A percentile compares a stretch with the other conserved stretches of the same genome.
These are phyloP conservation scores for Hymenoscyphus repandus DNA, from an alignment of 2,329 filamentous ascomycete species.

Conservation along the genomic window DNA sequence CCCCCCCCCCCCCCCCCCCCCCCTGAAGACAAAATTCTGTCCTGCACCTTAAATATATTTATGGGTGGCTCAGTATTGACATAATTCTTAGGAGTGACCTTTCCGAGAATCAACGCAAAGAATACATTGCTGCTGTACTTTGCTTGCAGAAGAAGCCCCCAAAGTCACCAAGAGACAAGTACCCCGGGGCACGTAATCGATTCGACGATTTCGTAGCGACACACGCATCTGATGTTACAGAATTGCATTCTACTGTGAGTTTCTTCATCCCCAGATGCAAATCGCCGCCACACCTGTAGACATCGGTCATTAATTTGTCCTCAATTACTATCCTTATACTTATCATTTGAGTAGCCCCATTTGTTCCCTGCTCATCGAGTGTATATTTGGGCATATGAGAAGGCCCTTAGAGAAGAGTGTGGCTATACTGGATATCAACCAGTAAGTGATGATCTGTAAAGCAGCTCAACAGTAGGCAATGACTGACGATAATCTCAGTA, in stretches of 20 bases:
- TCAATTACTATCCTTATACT: background rate
- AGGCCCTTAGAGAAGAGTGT: constrained; percentile 37
- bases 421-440: constrained; percentile 39
- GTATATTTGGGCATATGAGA: constrained; percentile 35
- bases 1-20: background rate
- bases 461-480: too few species aligned
- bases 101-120: constrained; percentile 14
- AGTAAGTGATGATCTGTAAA: constrained; percentile 21
- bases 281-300: too few species aligned
- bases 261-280: too few species aligned
- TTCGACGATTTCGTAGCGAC: constrained; percentile 35
- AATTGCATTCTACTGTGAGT: constrained; percentile 18
- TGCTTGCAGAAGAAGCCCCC: constrained; percentile 32
- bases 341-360: background rate
- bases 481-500: constrained; percentile 18
- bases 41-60: background rate
- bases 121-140: constrained; percentile 34
- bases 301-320: too few species aligned
- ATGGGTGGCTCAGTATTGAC: background rate
- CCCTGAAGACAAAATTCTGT: background rate
- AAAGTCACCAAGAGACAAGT: constrained; percentile 25
- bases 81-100: constrained; percentile 13
- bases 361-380: constrained; percentile 3
- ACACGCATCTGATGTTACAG: constrained; percentile 32
- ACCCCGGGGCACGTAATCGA: constrained; percentile 32